phyloP scores from a whole-genome alignment of 2,329 filamentous ascomycete species.

The Salinomyces thailandicus region DNA sequence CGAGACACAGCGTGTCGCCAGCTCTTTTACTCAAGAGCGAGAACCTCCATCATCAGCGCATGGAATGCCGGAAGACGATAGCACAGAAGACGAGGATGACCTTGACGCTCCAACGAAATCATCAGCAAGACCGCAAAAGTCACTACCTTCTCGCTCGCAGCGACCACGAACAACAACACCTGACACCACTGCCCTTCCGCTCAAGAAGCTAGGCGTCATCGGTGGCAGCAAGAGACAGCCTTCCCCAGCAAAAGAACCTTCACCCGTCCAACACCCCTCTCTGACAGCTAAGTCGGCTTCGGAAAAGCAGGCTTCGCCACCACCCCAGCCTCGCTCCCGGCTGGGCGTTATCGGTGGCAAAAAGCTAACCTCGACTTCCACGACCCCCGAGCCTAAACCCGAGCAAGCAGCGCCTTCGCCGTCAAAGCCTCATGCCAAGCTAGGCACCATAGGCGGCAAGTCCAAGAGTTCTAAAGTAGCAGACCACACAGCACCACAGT shows the following conservation, averaged over 20 bases:
- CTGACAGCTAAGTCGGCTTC: neutral
- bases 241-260: conserved; percentile 1
- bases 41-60: conserved; percentile 1
- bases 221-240: conserved; percentile 7
- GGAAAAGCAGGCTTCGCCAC: neutral
- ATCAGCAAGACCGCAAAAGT: neutral
- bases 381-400: too few relatives aligned
- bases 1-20: conserved; percentile 8
- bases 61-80: conserved; percentile 26
- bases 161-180: neutral
- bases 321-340: conserved; percentile 4
- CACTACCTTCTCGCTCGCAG: too few relatives aligned
- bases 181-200: neutral
- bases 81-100: conserved; percentile 30
- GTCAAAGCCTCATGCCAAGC: conserved; percentile 2
- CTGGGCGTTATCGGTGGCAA: conserved; percentile 15
- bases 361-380: conserved; percentile 3
- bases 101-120: conserved; percentile 25
- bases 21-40: conserved; percentile 1
- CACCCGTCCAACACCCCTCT: neutral
- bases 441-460: conserved; percentile 6
- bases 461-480: neutral
- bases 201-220: conserved; percentile 10
- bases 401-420: too few relatives aligned
- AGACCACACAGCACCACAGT: too few relatives aligned